These are phyloP conservation scores for Spatholobus suberectus DNA, from an alignment of 306 rosid species.

Conservation along the genomic window DNA sequence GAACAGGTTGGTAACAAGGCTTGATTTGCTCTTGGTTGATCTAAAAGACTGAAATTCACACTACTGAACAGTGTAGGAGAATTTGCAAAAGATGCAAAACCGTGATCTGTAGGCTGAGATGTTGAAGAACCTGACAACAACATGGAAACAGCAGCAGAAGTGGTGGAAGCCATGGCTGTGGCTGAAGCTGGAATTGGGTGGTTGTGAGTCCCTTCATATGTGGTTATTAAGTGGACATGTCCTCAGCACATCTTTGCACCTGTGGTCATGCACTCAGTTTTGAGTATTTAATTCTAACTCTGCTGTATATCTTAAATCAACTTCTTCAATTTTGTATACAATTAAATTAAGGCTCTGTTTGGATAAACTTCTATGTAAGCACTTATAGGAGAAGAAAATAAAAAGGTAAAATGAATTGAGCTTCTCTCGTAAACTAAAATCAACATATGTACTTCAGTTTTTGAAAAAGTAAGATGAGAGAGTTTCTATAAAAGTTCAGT, in stretches of 20 bases:
- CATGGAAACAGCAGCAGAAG: conserved; percentile 86
- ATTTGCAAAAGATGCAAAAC: neutral
- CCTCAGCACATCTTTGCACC: neutral
- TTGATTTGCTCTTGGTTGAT: conserved; percentile 36
- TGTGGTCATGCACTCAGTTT: conserved; percentile 12
- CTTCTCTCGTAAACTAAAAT: neutral
- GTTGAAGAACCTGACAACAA: conserved; percentile 61
- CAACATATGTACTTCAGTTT: neutral
- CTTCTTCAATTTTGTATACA: neutral
- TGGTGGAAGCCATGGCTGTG: conserved; percentile 86
- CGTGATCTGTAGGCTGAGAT: conserved; percentile 41
- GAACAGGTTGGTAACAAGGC: conserved; percentile 43
- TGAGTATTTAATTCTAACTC: conserved; percentile 11
- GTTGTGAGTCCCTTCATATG: neutral
- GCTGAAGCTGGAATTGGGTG: conserved; percentile 52
- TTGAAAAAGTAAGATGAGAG: neutral
- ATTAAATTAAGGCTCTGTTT: neutral
- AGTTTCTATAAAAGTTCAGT: neutral
- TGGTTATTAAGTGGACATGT: neutral
- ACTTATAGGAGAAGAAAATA: too few relatives aligned
- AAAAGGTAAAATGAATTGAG: too few relatives aligned
- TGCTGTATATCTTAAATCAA: neutral
- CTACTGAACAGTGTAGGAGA: conserved; percentile 34
- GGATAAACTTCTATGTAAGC: too few relatives aligned
- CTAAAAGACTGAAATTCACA: conserved; percentile 34